phyloP scores from a whole-genome alignment of 2,329 filamentous ascomycete genomes.

The Penicillium sp. region DNA sequence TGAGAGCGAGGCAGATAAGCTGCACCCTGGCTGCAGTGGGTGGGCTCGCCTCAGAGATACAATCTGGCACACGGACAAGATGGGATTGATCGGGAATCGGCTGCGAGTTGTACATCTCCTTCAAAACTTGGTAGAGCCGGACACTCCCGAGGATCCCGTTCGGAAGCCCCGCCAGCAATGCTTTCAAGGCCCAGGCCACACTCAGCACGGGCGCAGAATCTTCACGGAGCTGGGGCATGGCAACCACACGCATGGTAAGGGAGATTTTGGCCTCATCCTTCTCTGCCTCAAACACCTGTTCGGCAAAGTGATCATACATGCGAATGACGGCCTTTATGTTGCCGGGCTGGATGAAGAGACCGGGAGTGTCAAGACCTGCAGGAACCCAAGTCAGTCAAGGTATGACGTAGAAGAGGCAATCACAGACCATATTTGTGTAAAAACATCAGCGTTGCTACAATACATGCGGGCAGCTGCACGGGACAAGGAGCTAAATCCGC shows the following conservation, averaged over 20 bases:
- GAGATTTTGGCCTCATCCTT: slow-evolving; percentile 35
- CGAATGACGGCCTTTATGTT: slow-evolving; percentile 35
- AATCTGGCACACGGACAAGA: slow-evolving; percentile 19
- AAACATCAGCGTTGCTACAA: slow-evolving; percentile 43
- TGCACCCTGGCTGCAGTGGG: slow-evolving; percentile 27
- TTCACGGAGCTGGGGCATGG: slow-evolving; percentile 30
- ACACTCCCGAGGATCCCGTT: slow-evolving; percentile 41
- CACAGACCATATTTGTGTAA: slow-evolving; percentile 27
- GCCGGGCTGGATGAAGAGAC: slow-evolving; percentile 38
- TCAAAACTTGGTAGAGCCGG: slow-evolving; percentile 34
- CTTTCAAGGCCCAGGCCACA: slow-evolving; percentile 38
- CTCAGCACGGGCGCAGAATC: slow-evolving; percentile 28
- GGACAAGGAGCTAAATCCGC: slow-evolving; percentile 38
- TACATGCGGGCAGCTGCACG: slow-evolving; percentile 44
- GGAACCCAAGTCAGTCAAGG: slow-evolving; percentile 11
- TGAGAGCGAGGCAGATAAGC: slow-evolving; percentile 39
- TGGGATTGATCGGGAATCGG: slow-evolving; percentile 14
- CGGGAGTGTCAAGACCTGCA: slow-evolving; percentile 27
- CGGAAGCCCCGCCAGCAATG: slow-evolving; percentile 39
- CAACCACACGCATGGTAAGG: slow-evolving; percentile 34
- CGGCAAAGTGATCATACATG: slow-evolving; percentile 44
- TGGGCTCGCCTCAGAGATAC: slow-evolving; percentile 21
- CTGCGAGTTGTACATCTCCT: slow-evolving; percentile 31
- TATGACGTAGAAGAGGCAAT: slow-evolving; percentile 3
- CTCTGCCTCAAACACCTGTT: slow-evolving; percentile 39